Base-by-base conservation (phyloP, 2,329 filamentous ascomycete genomes). In the Colletotrichum tabaci region DNA sequence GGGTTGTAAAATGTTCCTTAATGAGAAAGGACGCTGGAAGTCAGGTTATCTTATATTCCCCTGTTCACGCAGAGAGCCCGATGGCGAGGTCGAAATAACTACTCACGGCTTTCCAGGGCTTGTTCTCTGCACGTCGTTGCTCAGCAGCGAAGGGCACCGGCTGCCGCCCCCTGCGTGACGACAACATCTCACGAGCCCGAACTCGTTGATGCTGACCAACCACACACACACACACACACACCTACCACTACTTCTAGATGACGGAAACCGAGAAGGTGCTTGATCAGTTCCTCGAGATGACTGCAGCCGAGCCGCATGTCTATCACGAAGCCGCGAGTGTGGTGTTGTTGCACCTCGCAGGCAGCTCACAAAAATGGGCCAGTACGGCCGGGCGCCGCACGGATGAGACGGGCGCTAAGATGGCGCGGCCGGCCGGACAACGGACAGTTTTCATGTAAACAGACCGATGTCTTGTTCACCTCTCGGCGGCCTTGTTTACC, bases 381-480 rank as follows among this genome's bases (percentile, higher is more conserved):
- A 18, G 16, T 63, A 56, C 63, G 63, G 63, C 67, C 63, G 49
- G 40, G 30, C 12, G 21, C 55, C 62, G 67, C 62, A 66, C 67
- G 66, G 47, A 58, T 47, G 26, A 47, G 30, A 53, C 61, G 44
- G 49, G 47, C 53, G 50, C 53, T 15, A 56, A 56, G 53, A 38
- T 10, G 30, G 52, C 6, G 5, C 18, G 16, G 30, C 10, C 52
- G 16, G 16, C 30, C n/a, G 46, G 46, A 52, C 46, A 49, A 18
- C 21, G 35, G 47, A n/a, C 47, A 30, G 6, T 40, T 13, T 42
- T 62, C 46, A 9, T 52, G n/a, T 12, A 18, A 23, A n/a, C 47
- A 8, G 47, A 35, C 46, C 46, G 60, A 49, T 10, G 35, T 38
- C 35, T 38, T 38, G 6, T 10, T 30, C 30, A 52, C 46, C 30